These are phyloP conservation scores for Medicago arabica DNA, from an alignment of 306 rosid species.

Conservation along the genomic window DNA sequence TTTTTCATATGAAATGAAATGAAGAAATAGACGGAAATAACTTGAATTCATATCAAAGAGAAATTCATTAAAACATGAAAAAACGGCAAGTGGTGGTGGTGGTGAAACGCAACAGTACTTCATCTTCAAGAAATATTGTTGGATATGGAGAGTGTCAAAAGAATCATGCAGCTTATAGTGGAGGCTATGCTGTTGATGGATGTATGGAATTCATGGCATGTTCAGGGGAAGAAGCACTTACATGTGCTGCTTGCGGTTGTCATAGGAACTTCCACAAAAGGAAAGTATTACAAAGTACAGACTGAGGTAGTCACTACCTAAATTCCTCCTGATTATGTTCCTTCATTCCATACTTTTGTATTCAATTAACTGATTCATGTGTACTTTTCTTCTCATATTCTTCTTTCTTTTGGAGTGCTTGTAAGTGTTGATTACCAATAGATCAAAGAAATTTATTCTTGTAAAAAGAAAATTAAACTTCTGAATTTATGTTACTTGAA, in stretches of 20 bases:
- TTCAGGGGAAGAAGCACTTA: constrained; percentile 62
- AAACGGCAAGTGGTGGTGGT: constrained; percentile 79
- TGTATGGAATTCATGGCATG: constrained; percentile 89
- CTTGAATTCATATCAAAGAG: background rate
- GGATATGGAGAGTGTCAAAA: constrained; percentile 84
- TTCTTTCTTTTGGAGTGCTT: background rate
- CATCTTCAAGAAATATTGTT: constrained; percentile 46
- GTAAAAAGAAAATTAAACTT: background rate
- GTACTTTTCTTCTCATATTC: background rate
- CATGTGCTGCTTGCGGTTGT: constrained; percentile 93
- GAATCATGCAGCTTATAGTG: constrained; percentile 89
- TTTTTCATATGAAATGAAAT: background rate
- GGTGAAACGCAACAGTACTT: constrained; percentile 31
- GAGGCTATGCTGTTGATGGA: constrained; percentile 93
- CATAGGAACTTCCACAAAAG: constrained; percentile 83
- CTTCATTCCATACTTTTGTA: background rate
- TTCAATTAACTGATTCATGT: background rate
- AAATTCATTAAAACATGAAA: constrained; percentile 59
- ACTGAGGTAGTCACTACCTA: constrained; percentile 27
- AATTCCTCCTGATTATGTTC: background rate
- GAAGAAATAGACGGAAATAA: background rate
- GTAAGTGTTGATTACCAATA: constrained; percentile 1
- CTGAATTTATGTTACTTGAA: background rate
- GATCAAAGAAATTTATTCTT: background rate
- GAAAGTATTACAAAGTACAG: constrained; percentile 60